Conservation (phyloP, 345 rosid species). For the Leavenworthia alabamica region DNA sequence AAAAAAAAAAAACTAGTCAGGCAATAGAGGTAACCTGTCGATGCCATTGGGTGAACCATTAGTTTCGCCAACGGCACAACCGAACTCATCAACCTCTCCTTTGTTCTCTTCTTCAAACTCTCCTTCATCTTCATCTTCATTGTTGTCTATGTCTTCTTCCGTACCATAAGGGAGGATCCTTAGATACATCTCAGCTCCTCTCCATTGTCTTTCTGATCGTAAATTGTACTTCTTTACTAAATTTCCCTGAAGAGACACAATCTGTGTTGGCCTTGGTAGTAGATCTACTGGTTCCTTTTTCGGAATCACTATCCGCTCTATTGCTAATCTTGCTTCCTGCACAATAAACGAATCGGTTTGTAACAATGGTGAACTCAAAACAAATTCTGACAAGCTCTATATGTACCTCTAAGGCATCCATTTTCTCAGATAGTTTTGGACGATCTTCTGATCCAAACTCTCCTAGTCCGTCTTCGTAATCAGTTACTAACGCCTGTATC, state of each 20-base stretch:
- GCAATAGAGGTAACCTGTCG: slow-evolving; percentile 27
- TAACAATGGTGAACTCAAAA: neutral
- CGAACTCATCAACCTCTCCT: slow-evolving; percentile 18
- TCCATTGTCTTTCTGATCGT: slow-evolving; percentile 45
- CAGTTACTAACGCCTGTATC: slow-evolving; percentile 44
- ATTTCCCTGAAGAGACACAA: slow-evolving; percentile 57
- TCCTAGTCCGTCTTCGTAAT: slow-evolving; percentile 40
- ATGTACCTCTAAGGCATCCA: slow-evolving; percentile 74
- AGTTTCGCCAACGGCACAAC: neutral
- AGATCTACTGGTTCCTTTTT: slow-evolving; percentile 59
- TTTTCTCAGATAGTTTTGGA: slow-evolving; percentile 50
- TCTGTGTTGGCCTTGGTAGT: slow-evolving; percentile 53
- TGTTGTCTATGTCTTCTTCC: slow-evolving; percentile 15
- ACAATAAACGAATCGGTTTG: neutral
- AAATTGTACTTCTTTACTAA: slow-evolving; percentile 53
- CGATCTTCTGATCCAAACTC: slow-evolving; percentile 45
- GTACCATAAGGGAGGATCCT: slow-evolving; percentile 52
- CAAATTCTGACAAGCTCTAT: neutral
- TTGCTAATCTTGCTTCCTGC: slow-evolving; percentile 82
- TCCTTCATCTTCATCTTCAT: slow-evolving; percentile 19
- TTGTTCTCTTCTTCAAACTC: slow-evolving; percentile 29
- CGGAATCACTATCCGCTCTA: slow-evolving; percentile 69
- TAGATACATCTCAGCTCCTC: slow-evolving; percentile 43
- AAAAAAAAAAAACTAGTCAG: slow-evolving; percentile 21
- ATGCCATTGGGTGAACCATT: slow-evolving; percentile 15